Evolutionary conservation across 1,139 yeast genomes (phyloP).

Genomic region (Pichia terricola): DNA sequence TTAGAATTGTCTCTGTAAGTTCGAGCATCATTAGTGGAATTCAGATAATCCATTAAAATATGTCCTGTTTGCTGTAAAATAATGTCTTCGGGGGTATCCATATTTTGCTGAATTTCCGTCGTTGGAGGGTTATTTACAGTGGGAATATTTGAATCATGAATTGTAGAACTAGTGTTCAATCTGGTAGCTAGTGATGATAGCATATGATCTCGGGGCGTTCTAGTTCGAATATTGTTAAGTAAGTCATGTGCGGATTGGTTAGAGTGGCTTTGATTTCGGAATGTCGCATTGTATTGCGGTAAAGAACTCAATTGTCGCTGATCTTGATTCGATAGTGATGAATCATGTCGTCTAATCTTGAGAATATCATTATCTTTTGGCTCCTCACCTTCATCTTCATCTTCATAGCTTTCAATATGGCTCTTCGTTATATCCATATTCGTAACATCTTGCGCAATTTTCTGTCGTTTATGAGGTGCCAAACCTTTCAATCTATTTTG

Average conservation of each 20-base stretch:
- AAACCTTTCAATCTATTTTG: too few relatives aligned
- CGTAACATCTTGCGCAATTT: too few relatives aligned
- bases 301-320: neutral
- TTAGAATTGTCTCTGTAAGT: neutral
- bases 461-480: too few relatives aligned
- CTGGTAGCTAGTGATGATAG: neutral
- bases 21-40: neutral
- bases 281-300: neutral
- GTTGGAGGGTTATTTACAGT: neutral
- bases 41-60: slow-evolving; percentile 4
- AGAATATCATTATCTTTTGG: neutral
- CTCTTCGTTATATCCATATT: too few relatives aligned
- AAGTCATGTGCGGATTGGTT: too few relatives aligned
- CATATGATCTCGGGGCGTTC: too few relatives aligned
- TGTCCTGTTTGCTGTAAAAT: slow-evolving; percentile 5
- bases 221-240: neutral
- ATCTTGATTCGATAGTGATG: neutral
- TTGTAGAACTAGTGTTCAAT: neutral
- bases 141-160: neutral
- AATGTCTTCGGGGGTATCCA: slow-evolving; percentile 3
- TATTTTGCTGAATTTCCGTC: neutral
- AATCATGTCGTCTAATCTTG: neutral
- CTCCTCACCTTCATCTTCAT: neutral
- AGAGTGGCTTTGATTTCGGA: too few relatives aligned
- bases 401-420: too few relatives aligned